Conservation (phyloP, 2,329 filamentous ascomycete species). For the Tolypocladium endophyticum region DNA sequence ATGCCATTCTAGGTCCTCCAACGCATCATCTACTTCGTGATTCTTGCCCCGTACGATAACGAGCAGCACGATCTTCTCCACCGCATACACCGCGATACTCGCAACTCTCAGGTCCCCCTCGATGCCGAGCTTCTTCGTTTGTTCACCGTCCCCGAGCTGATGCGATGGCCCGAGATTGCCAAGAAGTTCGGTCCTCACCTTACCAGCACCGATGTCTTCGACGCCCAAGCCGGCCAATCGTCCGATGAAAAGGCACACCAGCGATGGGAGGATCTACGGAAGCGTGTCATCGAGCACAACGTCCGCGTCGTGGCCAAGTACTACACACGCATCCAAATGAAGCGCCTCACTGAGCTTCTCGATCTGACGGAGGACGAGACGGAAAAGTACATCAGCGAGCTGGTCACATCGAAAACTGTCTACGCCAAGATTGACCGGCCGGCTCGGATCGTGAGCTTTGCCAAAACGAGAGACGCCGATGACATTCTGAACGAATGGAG, state of each 20-base stretch:
- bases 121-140: constrained; percentile 84
- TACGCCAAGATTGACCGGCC: constrained; percentile 96
- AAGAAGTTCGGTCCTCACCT: constrained; percentile 83
- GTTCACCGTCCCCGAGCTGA: constrained; percentile 91
- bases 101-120: constrained; percentile 65
- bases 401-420: constrained; percentile 95
- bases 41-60: constrained; percentile 94
- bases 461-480: constrained; percentile 87
- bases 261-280: constrained; percentile 89
- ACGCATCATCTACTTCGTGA: constrained; percentile 94
- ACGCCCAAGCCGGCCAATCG: constrained; percentile 51
- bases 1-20: constrained; percentile 59
- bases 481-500: constrained; percentile 98
- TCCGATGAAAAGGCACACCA: constrained; percentile 70
- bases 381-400: constrained; percentile 95
- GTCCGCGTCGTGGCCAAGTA: constrained; percentile 96
- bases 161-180: constrained; percentile 94
- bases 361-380: constrained; percentile 93
- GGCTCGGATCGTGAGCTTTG: constrained; percentile 84
- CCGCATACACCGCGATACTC: constrained; percentile 76
- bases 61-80: constrained; percentile 96
- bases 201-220: constrained; percentile 83
- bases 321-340: constrained; percentile 94
- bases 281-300: constrained; percentile 98
- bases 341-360: constrained; percentile 78